These are phyloP conservation scores for Orbilia blumenaviensis DNA, from an alignment of 2,329 filamentous ascomycete species.

Conservation along the genomic window DNA sequence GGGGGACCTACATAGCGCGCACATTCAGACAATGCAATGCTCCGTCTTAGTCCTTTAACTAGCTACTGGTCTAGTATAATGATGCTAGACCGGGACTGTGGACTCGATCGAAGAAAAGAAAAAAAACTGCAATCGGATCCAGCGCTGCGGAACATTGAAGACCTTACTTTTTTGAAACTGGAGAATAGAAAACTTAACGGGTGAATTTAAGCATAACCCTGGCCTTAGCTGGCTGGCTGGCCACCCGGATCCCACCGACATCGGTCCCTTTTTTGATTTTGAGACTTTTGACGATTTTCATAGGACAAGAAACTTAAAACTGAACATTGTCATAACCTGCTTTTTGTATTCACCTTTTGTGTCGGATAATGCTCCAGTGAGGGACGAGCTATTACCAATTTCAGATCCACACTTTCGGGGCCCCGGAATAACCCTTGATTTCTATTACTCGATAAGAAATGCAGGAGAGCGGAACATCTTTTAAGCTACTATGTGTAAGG, in stretches of 20 bases:
- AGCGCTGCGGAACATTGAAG: slow-evolving; percentile 16
- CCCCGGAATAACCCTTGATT: slow-evolving; percentile 36
- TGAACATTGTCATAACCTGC: too few species aligned
- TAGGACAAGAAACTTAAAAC: too few species aligned
- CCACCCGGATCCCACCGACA: slow-evolving; percentile 52
- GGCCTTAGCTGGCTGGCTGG: neutral
- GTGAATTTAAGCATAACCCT: slow-evolving; percentile 42
- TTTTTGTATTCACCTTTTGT: too few species aligned
- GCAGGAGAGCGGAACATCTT: slow-evolving; percentile 14
- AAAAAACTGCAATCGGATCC: slow-evolving; percentile 47
- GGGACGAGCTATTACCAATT: slow-evolving; percentile 49
- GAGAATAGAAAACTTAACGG: neutral
- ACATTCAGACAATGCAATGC: too few species aligned
- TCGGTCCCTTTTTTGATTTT: too few species aligned
- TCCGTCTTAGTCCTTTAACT: too few species aligned
- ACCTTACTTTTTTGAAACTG: too few species aligned
- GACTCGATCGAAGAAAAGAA: too few species aligned
- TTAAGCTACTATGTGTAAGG: too few species aligned
- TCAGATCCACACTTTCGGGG: slow-evolving; percentile 29
- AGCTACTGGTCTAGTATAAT: too few species aligned
- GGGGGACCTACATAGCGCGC: neutral
- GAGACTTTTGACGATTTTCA: too few species aligned
- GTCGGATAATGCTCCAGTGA: slow-evolving; percentile 37
- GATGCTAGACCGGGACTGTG: too few species aligned
- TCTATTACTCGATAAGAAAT: slow-evolving; percentile 44